Percentiles rank a stretch among this genome's conserved stretches.
Conservation (phyloP, 257 asterid genomes). For the Nicotiana paniculata region DNA sequence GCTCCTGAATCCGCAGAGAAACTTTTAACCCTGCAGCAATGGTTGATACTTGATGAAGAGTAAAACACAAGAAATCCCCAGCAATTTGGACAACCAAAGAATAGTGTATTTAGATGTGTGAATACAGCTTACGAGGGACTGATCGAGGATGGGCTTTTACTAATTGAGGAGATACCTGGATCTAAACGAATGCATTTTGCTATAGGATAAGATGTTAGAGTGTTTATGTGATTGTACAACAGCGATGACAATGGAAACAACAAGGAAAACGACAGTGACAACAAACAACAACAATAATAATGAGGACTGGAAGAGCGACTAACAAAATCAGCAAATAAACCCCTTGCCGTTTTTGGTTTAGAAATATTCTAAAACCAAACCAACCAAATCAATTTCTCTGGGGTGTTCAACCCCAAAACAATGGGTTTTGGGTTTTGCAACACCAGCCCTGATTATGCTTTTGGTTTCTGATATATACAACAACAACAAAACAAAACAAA, state of each 20-base stretch:
- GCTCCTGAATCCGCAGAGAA: conserved; percentile 33
- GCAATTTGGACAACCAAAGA: neutral
- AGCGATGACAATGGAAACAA: neutral
- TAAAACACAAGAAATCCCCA: neutral
- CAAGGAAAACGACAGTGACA: neutral
- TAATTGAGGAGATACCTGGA: too few relatives aligned
- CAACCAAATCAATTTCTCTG: too few relatives aligned
- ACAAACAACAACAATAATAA: neutral
- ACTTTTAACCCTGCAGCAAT: conserved; percentile 24
- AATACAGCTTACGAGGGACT: neutral
- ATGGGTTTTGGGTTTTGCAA: too few relatives aligned
- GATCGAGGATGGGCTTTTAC: neutral
- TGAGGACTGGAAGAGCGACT: conserved; percentile 2
- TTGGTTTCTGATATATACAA: too few relatives aligned
- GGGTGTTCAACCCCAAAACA: too few relatives aligned
- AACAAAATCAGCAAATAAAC: neutral
- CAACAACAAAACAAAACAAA: too few relatives aligned
- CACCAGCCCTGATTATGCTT: too few relatives aligned
- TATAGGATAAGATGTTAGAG: neutral
- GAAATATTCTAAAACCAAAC: too few relatives aligned
- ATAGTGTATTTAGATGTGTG: neutral
- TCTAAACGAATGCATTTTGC: too few relatives aligned
- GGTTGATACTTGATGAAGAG: neutral
- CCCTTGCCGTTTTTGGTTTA: neutral
- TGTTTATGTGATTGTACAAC: neutral